These are phyloP conservation scores for Cymbidium sinense DNA, from an alignment of 106 monocot species.

Conservation along the genomic window DNA sequence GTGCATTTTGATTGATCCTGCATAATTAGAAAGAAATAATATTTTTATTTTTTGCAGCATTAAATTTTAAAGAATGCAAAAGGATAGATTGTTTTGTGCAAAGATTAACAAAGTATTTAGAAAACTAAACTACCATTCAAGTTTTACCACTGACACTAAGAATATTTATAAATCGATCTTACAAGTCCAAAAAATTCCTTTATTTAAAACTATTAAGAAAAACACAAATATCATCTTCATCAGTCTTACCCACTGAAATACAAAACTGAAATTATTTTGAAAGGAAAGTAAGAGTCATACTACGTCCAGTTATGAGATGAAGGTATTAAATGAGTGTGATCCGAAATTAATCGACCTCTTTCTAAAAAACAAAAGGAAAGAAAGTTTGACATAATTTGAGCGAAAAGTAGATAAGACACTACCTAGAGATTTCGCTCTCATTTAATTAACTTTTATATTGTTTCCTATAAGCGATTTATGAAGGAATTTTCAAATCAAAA, in stretches of 20 bases:
- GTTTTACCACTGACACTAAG: neutral
- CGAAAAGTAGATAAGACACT: too few species aligned
- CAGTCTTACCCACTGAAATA: neutral
- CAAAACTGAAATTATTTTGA: neutral
- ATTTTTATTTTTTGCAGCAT: neutral
- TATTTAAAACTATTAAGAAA: neutral
- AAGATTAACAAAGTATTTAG: neutral
- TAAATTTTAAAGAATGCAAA: neutral
- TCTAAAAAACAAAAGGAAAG: too few species aligned
- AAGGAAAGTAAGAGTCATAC: neutral
- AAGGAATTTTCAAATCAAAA: too few species aligned
- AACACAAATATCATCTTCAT: neutral
- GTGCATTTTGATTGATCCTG: constrained; percentile 87
- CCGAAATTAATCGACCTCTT: too few species aligned
- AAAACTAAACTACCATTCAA: neutral
- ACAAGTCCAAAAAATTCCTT: too few species aligned
- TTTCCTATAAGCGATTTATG: too few species aligned
- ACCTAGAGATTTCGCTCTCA: too few species aligned
- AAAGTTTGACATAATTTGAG: too few species aligned
- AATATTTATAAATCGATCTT: neutral
- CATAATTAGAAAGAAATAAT: neutral
- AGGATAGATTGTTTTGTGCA: neutral
- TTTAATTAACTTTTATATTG: too few species aligned
- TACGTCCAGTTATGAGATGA: neutral
- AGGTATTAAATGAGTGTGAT: neutral